Conservation (phyloP, 805 yeast genomes). For the Lachancea dasiensis region DNA sequence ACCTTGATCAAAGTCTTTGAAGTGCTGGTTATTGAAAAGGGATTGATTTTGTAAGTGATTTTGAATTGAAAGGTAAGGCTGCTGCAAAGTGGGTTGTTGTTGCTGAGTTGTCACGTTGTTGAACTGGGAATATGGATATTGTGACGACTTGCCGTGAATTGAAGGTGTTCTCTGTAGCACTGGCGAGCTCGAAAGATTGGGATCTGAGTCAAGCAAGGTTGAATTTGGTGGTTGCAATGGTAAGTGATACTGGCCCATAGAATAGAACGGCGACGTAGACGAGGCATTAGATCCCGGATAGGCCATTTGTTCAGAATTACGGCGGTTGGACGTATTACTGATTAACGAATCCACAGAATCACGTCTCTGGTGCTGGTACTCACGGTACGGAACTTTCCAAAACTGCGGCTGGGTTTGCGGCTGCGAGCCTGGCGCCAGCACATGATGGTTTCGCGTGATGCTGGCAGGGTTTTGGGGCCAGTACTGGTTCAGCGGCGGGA, state of each 20-base stretch:
- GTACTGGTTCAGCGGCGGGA: constrained; percentile 32
- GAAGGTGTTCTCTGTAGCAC: constrained; percentile 23
- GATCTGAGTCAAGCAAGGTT: constrained; percentile 12
- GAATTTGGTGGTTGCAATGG: constrained; percentile 11
- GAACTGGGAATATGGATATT: constrained; percentile 13
- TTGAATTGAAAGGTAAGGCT: constrained; percentile 6
- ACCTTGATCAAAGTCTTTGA: constrained; percentile 20
- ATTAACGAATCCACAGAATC: constrained; percentile 30
- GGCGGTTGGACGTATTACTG: constrained; percentile 23
- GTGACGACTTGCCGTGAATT: constrained; percentile 9
- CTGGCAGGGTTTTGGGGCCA: constrained; percentile 12
- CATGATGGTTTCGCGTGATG: not conserved
- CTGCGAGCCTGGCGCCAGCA: constrained; percentile 4
- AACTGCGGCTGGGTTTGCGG: constrained; percentile 30
- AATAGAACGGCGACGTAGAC: constrained; percentile 7
- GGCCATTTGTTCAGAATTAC: constrained; percentile 4
- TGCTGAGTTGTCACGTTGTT: constrained; percentile 9
- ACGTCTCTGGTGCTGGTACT: constrained; percentile 27
- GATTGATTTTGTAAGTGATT: not conserved
- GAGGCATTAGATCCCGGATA: constrained; percentile 8
- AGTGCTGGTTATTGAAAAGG: constrained; percentile 1
- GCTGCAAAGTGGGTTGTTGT: constrained; percentile 12
- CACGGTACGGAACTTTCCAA: constrained; percentile 35
- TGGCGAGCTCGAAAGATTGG: constrained; percentile 21
- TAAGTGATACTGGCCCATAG: constrained; percentile 3